Conservation (phyloP, 2,329 filamentous ascomycete genomes). For the Trichophyton equinum region DNA sequence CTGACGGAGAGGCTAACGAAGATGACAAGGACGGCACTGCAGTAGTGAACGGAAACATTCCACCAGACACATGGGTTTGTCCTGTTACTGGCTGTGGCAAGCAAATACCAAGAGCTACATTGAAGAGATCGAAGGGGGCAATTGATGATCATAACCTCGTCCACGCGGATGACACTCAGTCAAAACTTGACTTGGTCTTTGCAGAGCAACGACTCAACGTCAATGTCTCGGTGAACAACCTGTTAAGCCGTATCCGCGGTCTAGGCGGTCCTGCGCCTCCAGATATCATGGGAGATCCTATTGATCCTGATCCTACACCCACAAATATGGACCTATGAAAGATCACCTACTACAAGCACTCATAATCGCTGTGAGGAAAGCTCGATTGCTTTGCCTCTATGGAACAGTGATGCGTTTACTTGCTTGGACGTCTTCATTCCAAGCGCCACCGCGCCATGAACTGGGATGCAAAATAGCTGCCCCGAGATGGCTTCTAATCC, state of each 20-base stretch:
- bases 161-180: constrained; percentile 26
- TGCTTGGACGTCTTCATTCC: not conserved
- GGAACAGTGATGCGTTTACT: not conserved
- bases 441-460: not conserved
- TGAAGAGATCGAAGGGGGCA: constrained; percentile 22
- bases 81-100: constrained; percentile 24
- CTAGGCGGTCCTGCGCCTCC: not conserved
- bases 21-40: constrained; percentile 5
- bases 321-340: not conserved
- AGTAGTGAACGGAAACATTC: constrained; percentile 7
- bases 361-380: not conserved
- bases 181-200: constrained; percentile 26
- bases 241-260: constrained; percentile 22
- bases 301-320: not conserved
- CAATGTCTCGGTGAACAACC: constrained; percentile 22
- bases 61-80: constrained; percentile 25
- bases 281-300: not conserved
- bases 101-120: constrained; percentile 22
- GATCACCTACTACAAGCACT: not conserved
- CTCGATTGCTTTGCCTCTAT: not conserved
- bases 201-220: constrained; percentile 26
- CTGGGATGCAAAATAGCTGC: not conserved
- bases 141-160: constrained; percentile 24
- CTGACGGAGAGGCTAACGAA: constrained; percentile 9
- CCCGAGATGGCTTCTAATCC: not conserved